Base-by-base conservation (phyloP, 2,329 filamentous ascomycete genomes). In the Apiospora malaysiana region DNA sequence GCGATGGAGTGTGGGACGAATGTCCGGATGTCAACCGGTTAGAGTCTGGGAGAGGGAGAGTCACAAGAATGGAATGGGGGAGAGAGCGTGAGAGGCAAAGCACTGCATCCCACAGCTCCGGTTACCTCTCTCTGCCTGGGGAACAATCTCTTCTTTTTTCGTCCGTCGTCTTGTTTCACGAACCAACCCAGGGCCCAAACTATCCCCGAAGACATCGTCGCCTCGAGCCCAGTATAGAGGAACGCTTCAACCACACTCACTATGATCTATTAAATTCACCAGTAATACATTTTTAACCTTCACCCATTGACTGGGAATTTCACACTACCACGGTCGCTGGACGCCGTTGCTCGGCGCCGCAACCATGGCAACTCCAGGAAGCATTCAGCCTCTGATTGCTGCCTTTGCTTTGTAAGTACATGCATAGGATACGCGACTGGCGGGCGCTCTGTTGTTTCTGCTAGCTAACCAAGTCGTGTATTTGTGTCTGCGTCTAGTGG, bases 331-430 rank as follows among this genome's bases (percentile, higher is more conserved):
- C 76, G 75, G 76, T 77, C 72, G 73, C 76, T 75, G 70, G 69
- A 73, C 70, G 73, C 73, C 68, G 70, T 71, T 72, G 74, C 66
- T 70, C 74, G 73, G 72, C 73, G 75, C 75, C 77, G 73, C 78
- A 74, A 74, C 76, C 75, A 88, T 89, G 86, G 83, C 83, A 72
- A 79, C 81, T 73, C 77, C 83, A 73, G 83, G 78, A 76, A 81
- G 81, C 73, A 80, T 80, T 47, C 84, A 87, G 83, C 84, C 85
- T 75, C 80, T 89, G 72, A 79, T 86, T 78, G 85, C 86, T 73
- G 85, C 86, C 73, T 89, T 89, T 77, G 80, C 82, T 71, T 89
- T 89, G 87, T 88, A 51, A 83, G 86, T 84, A 27, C 9, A 21
- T 71, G 9, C 40, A 45, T 45, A 37, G 69, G 69, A 72, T 66